Percentiles rank a stretch among this genome's conserved stretches.
These are phyloP conservation scores for Tulasnella sp. DNA, from an alignment of 768 basidiomycete species.

Conservation along the genomic window DNA sequence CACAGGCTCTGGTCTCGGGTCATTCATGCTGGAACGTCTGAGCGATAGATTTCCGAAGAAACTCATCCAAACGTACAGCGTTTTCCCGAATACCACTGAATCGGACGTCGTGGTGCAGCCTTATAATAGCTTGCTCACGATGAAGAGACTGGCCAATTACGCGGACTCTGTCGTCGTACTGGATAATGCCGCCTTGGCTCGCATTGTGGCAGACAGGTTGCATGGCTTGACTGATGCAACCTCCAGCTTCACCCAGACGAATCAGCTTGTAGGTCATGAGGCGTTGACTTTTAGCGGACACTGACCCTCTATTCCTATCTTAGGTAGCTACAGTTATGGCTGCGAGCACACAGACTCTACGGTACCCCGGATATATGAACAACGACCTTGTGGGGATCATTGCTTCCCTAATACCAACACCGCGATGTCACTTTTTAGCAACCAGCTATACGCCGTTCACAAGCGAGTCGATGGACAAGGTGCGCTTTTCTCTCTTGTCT, in stretches of 20 bases:
- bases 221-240: slow-evolving; percentile 57
- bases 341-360: slow-evolving; percentile 89
- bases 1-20: slow-evolving; percentile 95
- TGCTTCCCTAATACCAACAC: slow-evolving; percentile 92
- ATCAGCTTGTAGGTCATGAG: slow-evolving; percentile 56
- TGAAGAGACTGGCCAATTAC: slow-evolving; percentile 89
- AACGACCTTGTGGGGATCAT: slow-evolving; percentile 97
- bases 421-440: slow-evolving; percentile 96
- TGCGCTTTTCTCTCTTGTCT: slow-evolving; percentile 25
- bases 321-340: slow-evolving; percentile 97
- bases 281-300: not conserved
- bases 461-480: slow-evolving; percentile 93
- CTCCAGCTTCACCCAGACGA: slow-evolving; percentile 82
- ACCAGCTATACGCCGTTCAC: slow-evolving; percentile 99
- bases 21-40: slow-evolving; percentile 90
- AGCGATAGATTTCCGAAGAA: slow-evolving; percentile 99
- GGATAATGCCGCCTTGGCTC: slow-evolving; percentile 86
- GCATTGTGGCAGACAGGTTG: slow-evolving; percentile 86
- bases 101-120: slow-evolving; percentile 94
- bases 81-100: slow-evolving; percentile 85
- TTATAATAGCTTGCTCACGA: slow-evolving; percentile 87
- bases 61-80: slow-evolving; percentile 96
- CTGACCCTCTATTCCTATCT: not conserved
- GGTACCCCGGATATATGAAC: slow-evolving; percentile 99
- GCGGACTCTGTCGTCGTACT: slow-evolving; percentile 96